Conservation (phyloP, 306 rosid genomes). For the Trifolium repens region DNA sequence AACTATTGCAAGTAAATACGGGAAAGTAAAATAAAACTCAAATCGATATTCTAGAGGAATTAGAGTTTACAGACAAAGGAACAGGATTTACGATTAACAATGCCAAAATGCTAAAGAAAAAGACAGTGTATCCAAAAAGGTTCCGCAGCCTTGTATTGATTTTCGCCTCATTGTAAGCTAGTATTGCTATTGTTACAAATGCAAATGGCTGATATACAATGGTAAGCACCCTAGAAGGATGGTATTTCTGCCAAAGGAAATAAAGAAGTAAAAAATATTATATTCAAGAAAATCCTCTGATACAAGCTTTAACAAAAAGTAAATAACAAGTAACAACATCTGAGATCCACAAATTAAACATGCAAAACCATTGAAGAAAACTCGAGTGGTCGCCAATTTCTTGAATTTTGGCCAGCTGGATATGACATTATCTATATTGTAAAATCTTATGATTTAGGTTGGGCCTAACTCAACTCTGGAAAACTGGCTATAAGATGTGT, state of each 20-base stretch:
- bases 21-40: conserved; percentile 17
- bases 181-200: conserved; percentile 59
- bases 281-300: not conserved
- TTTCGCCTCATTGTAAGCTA: conserved; percentile 70
- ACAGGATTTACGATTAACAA: conserved; percentile 66
- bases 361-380: no score
- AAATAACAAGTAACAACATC: not conserved
- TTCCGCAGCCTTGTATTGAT: conserved; percentile 69
- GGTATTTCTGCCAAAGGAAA: conserved; percentile 67
- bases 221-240: conserved; percentile 80
- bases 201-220: conserved; percentile 91
- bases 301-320: not conserved
- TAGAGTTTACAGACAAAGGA: conserved; percentile 4
- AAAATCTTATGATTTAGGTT: no score
- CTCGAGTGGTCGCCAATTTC: no score
- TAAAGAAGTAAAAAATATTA: not conserved
- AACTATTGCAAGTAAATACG: conserved; percentile 52
- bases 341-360: not conserved
- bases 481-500: no score
- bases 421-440: no score
- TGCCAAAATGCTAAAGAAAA: conserved; percentile 61
- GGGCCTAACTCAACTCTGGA: no score
- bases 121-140: conserved; percentile 68
- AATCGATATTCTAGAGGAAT: conserved; percentile 26
- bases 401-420: no score